Evolutionary conservation across 306 rosid genomes (phyloP).

Genomic region (Glycine tomentella): DNA sequence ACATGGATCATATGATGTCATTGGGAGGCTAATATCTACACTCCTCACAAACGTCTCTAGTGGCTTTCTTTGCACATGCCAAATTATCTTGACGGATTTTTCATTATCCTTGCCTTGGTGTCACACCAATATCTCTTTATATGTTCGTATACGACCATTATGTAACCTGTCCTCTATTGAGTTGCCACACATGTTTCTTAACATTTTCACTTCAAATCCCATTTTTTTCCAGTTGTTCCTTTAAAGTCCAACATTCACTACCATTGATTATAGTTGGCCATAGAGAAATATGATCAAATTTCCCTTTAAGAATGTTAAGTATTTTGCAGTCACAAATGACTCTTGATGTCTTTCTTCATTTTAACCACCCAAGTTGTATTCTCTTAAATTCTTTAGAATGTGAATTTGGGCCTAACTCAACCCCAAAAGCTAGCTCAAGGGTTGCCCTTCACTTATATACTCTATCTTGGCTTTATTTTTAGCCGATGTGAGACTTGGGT

Average conservation of each 20-base stretch:
- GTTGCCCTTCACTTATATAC: no score
- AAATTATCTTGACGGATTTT: background rate
- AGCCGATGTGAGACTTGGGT: no score
- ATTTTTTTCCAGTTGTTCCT: background rate
- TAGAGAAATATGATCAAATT: background rate
- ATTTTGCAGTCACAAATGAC: background rate
- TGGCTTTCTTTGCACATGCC: background rate
- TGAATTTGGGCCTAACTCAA: no score
- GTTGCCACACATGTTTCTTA: background rate
- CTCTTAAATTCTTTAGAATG: no score
- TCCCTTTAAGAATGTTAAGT: background rate
- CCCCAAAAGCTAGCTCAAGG: no score
- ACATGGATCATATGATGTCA: background rate
- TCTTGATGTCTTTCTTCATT: background rate
- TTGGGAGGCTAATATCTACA: background rate
- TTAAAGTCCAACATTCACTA: background rate
- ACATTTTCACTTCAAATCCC: background rate
- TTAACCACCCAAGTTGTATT: background rate
- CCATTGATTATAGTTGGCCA: background rate
- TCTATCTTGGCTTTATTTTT: no score
- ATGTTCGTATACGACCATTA: background rate
- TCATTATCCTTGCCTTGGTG: background rate
- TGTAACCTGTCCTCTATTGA: background rate
- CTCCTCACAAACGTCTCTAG: background rate
- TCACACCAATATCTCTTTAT: background rate